Evolutionary conservation across 805 yeast species (phyloP).

Genomic region (Zygoascus flipseniorum): DNA sequence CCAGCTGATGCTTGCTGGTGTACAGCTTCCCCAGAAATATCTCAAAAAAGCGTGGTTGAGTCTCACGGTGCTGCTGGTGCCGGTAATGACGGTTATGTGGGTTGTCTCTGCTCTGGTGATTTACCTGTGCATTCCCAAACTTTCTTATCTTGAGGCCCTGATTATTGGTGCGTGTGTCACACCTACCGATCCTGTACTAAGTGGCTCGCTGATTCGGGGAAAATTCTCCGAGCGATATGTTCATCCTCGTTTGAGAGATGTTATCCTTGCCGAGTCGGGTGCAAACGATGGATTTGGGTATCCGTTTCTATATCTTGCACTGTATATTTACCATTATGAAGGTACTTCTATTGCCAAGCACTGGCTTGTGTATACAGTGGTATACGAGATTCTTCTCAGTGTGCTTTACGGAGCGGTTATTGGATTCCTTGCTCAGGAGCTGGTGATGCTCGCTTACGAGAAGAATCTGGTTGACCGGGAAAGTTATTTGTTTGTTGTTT

Average conservation of each 20-base stretch:
- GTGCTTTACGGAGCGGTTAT: conserved; percentile 39
- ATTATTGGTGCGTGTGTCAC: conserved; percentile 64
- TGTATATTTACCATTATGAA: conserved; percentile 42
- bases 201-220: conserved; percentile 67
- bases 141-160: conserved; percentile 47
- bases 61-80: conserved; percentile 48
- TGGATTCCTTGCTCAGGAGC: conserved; percentile 43
- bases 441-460: conserved; percentile 46
- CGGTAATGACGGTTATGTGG: conserved; percentile 70
- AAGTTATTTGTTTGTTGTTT: conserved; percentile 47
- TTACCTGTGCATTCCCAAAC: conserved; percentile 52
- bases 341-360: conserved; percentile 50
- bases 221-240: conserved; percentile 56
- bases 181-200: conserved; percentile 70
- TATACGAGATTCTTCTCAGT: conserved; percentile 57
- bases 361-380: conserved; percentile 52
- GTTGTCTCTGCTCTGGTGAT: conserved; percentile 53
- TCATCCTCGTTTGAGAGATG: conserved; percentile 51
- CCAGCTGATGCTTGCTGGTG: conserved; percentile 66
- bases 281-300: conserved; percentile 58
- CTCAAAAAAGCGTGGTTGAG: conserved; percentile 52
- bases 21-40: conserved; percentile 62
- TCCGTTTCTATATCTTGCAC: conserved; percentile 58
- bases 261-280: conserved; percentile 63
- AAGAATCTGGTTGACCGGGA: conserved; percentile 51